phyloP scores from a whole-genome alignment of 2,329 filamentous ascomycete species.

The Acrocalymma vagum region DNA sequence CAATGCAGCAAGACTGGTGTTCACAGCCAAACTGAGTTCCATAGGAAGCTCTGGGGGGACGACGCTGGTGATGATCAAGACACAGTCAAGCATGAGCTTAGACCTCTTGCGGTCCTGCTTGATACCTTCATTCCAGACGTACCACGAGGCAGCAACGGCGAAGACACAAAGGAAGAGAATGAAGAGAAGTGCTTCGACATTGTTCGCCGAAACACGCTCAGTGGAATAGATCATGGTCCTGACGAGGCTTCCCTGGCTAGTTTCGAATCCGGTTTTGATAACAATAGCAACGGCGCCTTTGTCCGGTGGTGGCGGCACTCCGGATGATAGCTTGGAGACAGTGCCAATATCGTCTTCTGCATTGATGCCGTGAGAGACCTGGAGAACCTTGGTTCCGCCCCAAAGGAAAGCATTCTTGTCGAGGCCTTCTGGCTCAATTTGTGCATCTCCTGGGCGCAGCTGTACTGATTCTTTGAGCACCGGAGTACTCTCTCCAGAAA shows the following conservation, averaged over 20 bases:
- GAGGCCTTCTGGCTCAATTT: slow-evolving; percentile 85
- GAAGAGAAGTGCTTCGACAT: slow-evolving; percentile 94
- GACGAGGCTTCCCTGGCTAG: slow-evolving; percentile 95
- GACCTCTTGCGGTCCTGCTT: slow-evolving; percentile 94
- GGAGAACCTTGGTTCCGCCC: slow-evolving; percentile 96
- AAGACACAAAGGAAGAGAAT: slow-evolving; percentile 97
- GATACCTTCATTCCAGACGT: slow-evolving; percentile 98
- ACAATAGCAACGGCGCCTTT: slow-evolving; percentile 94
- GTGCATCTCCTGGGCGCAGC: slow-evolving; percentile 81
- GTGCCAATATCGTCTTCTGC: slow-evolving; percentile 70
- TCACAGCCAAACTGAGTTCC: slow-evolving; percentile 96
- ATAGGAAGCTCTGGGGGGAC: slow-evolving; percentile 98
- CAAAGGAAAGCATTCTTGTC: slow-evolving; percentile 98
- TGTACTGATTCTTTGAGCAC: slow-evolving; percentile 96
- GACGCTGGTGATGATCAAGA: slow-evolving; percentile 97
- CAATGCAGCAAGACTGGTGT: slow-evolving; percentile 92
- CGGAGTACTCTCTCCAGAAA: slow-evolving; percentile 97
- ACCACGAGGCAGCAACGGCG: slow-evolving; percentile 97
- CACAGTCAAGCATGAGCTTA: slow-evolving; percentile 94
- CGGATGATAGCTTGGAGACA: slow-evolving; percentile 74
- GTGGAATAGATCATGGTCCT: slow-evolving; percentile 99
- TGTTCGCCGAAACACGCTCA: slow-evolving; percentile 98
- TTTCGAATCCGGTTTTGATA: slow-evolving; percentile 98
- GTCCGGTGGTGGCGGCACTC: slow-evolving; percentile 85
- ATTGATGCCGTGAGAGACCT: slow-evolving; percentile 86